Percentiles rank a stretch among this genome's conserved stretches.
phyloP scores from a whole-genome alignment of 208 protist genomes.

The Balamuthia mandrillaris region DNA sequence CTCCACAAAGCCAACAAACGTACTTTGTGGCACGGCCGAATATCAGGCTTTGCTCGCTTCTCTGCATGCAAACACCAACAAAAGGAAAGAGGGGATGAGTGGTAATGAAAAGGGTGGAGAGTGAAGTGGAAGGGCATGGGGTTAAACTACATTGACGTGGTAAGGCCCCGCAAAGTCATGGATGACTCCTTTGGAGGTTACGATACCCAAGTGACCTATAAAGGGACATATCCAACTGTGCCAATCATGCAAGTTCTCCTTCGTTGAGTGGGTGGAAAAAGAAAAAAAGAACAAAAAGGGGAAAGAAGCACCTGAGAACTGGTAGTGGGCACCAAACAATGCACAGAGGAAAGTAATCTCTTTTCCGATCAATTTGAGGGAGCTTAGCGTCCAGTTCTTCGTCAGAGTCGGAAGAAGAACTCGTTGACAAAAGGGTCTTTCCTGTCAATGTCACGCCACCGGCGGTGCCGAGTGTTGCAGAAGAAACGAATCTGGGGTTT shows the following conservation, averaged over 20 bases:
- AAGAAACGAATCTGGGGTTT: too few relatives aligned
- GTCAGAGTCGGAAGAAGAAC: too few relatives aligned
- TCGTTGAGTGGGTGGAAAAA: background rate
- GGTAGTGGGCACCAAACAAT: background rate
- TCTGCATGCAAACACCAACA: background rate
- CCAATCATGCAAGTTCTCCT: background rate
- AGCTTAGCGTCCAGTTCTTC: too few relatives aligned
- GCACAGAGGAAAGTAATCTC: background rate
- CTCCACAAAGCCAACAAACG: background rate
- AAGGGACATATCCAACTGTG: background rate
- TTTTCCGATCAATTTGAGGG: too few relatives aligned
- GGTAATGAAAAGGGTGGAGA: background rate
- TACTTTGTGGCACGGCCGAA: background rate
- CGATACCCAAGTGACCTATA: background rate
- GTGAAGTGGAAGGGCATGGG: background rate
- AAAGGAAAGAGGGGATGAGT: background rate
- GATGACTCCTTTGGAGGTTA: background rate
- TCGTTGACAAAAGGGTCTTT: too few relatives aligned
- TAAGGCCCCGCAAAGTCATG: conserved; percentile 1
- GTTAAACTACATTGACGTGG: background rate
- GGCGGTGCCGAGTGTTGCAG: too few relatives aligned
- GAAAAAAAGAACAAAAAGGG: background rate
- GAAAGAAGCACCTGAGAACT: background rate
- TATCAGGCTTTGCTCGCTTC: background rate
- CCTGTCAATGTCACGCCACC: too few relatives aligned